phyloP scores from a whole-genome alignment of 768 basidiomycete genomes.

The Suillus discolor region DNA sequence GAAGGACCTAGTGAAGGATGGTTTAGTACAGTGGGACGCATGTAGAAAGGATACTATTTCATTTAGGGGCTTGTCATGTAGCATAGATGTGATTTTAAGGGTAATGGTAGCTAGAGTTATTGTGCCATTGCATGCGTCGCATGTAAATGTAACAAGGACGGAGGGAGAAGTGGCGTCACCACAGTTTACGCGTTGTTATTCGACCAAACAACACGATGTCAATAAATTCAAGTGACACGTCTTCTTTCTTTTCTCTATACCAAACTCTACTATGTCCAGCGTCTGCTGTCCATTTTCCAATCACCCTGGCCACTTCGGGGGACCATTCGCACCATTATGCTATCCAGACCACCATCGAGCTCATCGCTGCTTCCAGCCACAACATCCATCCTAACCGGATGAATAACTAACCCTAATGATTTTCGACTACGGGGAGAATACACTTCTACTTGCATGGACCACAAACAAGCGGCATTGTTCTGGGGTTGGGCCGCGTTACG shows the following conservation, averaged over 20 bases:
- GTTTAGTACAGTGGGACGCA: conserved; percentile 34
- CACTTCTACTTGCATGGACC: conserved; percentile 26
- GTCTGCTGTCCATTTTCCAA: conserved; percentile 20
- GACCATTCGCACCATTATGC: conserved; percentile 33
- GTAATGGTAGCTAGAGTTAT: conserved; percentile 7
- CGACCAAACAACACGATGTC: background rate
- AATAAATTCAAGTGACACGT: background rate
- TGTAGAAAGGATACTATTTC: background rate
- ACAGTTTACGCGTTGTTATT: conserved; percentile 3
- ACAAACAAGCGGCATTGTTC: conserved; percentile 22
- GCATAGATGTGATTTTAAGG: background rate
- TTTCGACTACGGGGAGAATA: conserved; percentile 35
- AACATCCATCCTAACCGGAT: conserved; percentile 51
- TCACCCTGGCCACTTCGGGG: conserved; percentile 53
- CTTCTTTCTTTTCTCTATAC: background rate
- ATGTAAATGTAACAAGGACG: background rate
- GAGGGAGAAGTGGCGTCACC: background rate
- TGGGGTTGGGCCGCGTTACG: conserved; percentile 16
- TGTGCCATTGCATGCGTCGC: background rate
- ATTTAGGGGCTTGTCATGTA: background rate
- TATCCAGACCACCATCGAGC: conserved; percentile 31
- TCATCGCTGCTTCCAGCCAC: conserved; percentile 47
- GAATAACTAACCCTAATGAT: conserved; percentile 65
- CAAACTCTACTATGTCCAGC: background rate
- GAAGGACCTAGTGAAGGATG: conserved; percentile 14